A percentile compares a stretch with the other conserved stretches of the same genome.
Conservation (phyloP, 345 rosid species). For the Gynandropsis gynandra region DNA sequence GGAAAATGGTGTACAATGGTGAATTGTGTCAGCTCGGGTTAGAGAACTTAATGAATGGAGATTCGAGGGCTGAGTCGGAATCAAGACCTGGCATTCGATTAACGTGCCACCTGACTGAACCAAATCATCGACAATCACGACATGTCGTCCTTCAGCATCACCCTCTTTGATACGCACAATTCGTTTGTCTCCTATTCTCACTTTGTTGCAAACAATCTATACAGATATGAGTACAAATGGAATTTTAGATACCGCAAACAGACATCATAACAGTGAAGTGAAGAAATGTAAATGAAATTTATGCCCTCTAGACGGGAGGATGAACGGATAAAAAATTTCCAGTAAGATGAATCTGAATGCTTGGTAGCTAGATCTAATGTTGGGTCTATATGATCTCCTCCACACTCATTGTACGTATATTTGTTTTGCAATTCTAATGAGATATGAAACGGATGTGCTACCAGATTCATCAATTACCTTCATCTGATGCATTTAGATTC, state of each 20-base stretch:
- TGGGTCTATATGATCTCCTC: no score
- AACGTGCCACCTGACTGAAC: constrained; percentile 98
- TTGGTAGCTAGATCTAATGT: background rate
- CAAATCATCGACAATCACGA: constrained; percentile 93
- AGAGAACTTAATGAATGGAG: background rate
- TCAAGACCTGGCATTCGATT: constrained; percentile 86
- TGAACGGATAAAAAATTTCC: background rate
- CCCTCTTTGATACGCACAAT: constrained; percentile 94
- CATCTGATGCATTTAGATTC: no score
- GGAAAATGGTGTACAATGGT: background rate
- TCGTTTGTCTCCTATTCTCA: constrained; percentile 77
- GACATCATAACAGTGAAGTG: no score
- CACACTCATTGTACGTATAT: background rate
- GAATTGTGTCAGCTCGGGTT: background rate
- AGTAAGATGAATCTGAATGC: background rate
- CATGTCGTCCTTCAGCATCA: constrained; percentile 73
- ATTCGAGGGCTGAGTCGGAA: constrained; percentile 12
- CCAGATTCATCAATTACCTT: no score
- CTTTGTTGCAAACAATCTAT: constrained; percentile 94
- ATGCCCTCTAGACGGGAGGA: background rate
- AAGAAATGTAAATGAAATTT: no score
- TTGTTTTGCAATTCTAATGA: background rate
- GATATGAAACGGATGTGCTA: background rate
- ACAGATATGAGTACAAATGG: background rate
- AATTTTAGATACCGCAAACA: background rate